Conservation (phyloP, 176 grass and related monocot species). For the Carex pumila region DNA sequence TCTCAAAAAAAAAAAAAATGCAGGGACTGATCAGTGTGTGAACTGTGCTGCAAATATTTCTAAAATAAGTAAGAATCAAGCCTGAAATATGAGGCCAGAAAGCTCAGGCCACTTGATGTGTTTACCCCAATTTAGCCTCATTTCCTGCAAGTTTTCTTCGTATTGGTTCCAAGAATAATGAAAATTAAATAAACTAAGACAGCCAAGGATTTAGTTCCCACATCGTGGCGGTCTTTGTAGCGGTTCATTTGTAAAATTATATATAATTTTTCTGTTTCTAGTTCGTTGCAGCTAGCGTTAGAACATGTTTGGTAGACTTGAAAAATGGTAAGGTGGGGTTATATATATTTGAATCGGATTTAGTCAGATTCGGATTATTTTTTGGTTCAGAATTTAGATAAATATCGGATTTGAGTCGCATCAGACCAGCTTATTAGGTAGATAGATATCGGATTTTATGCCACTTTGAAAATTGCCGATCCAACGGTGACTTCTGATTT, state of each 20-base stretch:
- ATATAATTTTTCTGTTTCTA: neutral
- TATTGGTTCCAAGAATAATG: neutral
- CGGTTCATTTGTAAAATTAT: neutral
- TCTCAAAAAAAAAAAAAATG: too few species aligned
- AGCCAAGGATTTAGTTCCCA: neutral
- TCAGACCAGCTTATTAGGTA: too few species aligned
- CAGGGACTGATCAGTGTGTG: too few species aligned
- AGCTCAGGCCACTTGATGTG: neutral
- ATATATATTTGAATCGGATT: too few species aligned
- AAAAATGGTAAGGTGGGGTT: too few species aligned
- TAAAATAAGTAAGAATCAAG: neutral
- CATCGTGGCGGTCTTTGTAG: neutral
- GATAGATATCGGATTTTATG: too few species aligned
- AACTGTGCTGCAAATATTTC: too few species aligned
- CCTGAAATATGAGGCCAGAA: neutral
- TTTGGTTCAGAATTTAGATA: too few species aligned
- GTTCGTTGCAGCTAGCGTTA: neutral
- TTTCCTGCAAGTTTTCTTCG: neutral
- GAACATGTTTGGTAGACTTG: neutral
- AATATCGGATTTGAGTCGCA: too few species aligned
- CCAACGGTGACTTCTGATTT: too few species aligned
- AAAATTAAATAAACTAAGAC: neutral
- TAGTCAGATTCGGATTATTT: too few species aligned
- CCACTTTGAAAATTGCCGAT: too few species aligned
- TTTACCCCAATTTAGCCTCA: neutral